Evolutionary conservation across 2,329 filamentous ascomycete genomes (phyloP).

Genomic region (Xylariaceae sp.): DNA sequence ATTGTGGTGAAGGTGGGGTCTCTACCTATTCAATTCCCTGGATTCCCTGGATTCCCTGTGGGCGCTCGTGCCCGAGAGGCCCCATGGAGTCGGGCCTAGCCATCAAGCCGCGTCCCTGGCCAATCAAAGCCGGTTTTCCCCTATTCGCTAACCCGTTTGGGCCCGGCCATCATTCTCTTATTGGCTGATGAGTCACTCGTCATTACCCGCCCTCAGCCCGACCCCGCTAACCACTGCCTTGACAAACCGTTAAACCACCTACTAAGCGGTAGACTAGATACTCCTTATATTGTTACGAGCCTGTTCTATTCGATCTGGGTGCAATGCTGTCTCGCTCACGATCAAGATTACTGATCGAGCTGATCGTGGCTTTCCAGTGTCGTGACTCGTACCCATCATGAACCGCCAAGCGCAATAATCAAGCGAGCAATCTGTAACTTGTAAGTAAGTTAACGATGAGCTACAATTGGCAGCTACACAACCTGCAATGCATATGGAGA

Average conservation of each 20-base stretch:
- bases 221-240: background rate
- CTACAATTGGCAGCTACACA: too few relatives aligned
- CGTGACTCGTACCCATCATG: too few relatives aligned
- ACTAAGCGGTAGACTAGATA: background rate
- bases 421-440: too few relatives aligned
- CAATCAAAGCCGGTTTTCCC: background rate
- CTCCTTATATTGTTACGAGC: background rate
- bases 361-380: background rate
- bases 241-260: background rate
- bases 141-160: background rate
- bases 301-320: background rate
- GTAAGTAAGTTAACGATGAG: too few relatives aligned
- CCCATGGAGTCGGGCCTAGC: background rate
- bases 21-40: too few relatives aligned
- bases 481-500: too few relatives aligned
- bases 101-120: background rate
- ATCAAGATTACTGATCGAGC: background rate
- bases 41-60: too few relatives aligned
- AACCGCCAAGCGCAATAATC: too few relatives aligned
- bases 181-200: constrained; percentile 1
- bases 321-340: background rate
- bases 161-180: background rate
- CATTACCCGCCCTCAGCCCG: background rate
- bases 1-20: too few relatives aligned
- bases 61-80: constrained; percentile 4